Conservation (phyloP, 495 filamentous ascomycete genomes). For the Neurospora cerealis region DNA sequence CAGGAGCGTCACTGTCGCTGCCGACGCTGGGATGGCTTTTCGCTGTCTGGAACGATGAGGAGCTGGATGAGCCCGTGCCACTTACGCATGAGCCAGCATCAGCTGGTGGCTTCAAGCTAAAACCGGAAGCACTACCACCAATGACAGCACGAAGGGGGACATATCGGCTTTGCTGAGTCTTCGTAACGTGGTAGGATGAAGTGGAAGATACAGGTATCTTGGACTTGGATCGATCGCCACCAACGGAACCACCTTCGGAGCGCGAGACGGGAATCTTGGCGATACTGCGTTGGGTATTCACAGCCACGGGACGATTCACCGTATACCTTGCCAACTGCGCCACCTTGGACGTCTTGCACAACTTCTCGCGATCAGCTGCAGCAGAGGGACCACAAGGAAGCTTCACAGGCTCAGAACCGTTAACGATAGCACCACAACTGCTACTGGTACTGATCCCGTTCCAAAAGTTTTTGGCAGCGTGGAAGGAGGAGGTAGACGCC, state of each 20-base stretch:
- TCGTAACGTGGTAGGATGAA: not conserved
- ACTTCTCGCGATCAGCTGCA: fast-evolving
- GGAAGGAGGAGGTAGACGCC: not conserved
- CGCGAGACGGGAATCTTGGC: not conserved
- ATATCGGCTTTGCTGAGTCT: not conserved
- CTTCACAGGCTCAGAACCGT: not conserved
- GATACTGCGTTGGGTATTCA: too few species aligned
- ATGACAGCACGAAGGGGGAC: not conserved
- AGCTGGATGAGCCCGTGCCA: not conserved
- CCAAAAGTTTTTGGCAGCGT: not conserved
- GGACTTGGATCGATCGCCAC: not conserved
- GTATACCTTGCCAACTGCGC: not conserved
- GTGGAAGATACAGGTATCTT: not conserved
- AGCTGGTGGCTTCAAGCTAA: not conserved
- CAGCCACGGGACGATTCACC: not conserved
- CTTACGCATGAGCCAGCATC: not conserved
- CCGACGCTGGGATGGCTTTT: not conserved
- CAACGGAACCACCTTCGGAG: not conserved
- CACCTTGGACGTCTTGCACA: not conserved
- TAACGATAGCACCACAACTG: not conserved
- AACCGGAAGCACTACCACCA: not conserved
- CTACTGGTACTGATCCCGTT: not conserved
- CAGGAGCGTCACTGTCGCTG: not conserved
- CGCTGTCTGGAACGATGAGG: fast-evolving
- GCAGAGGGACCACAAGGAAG: not conserved